Conservation (phyloP, 352 stramenopile genomes). For the Lagenidium giganteum region DNA sequence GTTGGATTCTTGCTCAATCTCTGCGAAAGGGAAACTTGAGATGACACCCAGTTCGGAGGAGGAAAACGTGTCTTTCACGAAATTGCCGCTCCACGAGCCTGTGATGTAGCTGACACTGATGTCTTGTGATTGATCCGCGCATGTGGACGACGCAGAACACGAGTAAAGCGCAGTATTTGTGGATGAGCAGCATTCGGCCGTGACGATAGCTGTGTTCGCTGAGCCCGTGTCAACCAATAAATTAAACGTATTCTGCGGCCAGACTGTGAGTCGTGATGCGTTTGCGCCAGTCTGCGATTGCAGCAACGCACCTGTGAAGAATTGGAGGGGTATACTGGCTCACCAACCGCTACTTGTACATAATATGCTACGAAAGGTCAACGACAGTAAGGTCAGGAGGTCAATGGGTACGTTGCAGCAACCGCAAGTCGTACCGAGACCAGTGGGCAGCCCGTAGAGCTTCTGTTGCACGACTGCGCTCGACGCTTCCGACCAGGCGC, state of each 20-base stretch:
- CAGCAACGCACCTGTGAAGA: too few species aligned
- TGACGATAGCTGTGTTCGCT: slow-evolving; percentile 75
- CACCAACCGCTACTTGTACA: slow-evolving; percentile 16
- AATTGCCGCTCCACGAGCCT: slow-evolving; percentile 55
- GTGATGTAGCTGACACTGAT: slow-evolving; percentile 76
- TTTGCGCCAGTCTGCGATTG: not conserved
- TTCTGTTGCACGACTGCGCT: slow-evolving; percentile 52
- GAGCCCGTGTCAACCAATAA: slow-evolving; percentile 77
- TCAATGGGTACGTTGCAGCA: too few species aligned
- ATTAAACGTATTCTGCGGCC: slow-evolving; percentile 44
- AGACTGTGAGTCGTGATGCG: not conserved
- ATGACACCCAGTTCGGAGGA: slow-evolving; percentile 39
- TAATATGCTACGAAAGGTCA: slow-evolving; percentile 18
- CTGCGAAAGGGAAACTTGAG: slow-evolving; percentile 43
- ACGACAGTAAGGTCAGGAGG: too few species aligned
- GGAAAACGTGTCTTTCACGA: slow-evolving; percentile 72
- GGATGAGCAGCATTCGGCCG: slow-evolving; percentile 63
- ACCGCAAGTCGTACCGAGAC: slow-evolving; percentile 31
- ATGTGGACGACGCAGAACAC: slow-evolving; percentile 60
- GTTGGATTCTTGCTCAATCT: slow-evolving; percentile 48
- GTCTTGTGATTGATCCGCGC: slow-evolving; percentile 22
- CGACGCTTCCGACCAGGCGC: not conserved
- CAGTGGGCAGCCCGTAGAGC: slow-evolving; percentile 64
- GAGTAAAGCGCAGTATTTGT: slow-evolving; percentile 62
- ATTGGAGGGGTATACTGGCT: slow-evolving; percentile 7